phyloP scores from a whole-genome alignment of 371 early-diverging fungal species.

The Rhizopus delemar region DNA sequence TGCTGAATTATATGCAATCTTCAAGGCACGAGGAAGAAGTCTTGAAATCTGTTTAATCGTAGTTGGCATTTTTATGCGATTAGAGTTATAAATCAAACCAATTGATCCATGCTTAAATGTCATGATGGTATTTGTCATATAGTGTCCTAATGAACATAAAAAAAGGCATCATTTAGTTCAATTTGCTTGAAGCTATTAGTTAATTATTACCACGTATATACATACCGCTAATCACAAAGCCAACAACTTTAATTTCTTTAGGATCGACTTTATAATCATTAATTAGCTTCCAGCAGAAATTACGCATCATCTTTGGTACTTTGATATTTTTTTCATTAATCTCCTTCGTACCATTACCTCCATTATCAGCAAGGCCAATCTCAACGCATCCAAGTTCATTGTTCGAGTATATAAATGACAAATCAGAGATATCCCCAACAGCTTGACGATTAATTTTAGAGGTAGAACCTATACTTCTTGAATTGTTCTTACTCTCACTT shows the following conservation, averaged over 20 bases:
- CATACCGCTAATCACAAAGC: constrained; percentile 7
- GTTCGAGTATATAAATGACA: constrained; percentile 3
- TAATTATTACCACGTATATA: not conserved
- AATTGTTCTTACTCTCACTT: not conserved
- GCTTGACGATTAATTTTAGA: not conserved
- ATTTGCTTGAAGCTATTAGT: too few species aligned
- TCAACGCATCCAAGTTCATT: constrained; percentile 10
- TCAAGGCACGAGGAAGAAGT: constrained; percentile 15
- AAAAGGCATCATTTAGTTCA: not conserved
- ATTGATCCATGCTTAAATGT: constrained; percentile 5
- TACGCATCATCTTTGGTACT: constrained; percentile 3
- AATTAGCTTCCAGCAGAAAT: constrained; percentile 1
- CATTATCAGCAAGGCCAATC: constrained; percentile 6
- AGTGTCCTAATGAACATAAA: constrained; percentile 1
- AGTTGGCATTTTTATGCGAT: constrained; percentile 4
- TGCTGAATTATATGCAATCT: constrained; percentile 4
- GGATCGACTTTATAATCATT: not conserved
- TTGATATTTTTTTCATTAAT: constrained; percentile 5
- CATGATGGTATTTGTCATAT: constrained; percentile 6
- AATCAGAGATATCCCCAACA: constrained; percentile 3
- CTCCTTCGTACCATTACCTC: constrained; percentile 8
- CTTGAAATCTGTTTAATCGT: constrained; percentile 12
- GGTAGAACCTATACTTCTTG: not conserved
- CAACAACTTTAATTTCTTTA: not conserved
- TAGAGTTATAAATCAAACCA: constrained; percentile 4